phyloP scores from a whole-genome alignment of 108 stramenopile genomes.

The Pelagomonas calceolata region DNA sequence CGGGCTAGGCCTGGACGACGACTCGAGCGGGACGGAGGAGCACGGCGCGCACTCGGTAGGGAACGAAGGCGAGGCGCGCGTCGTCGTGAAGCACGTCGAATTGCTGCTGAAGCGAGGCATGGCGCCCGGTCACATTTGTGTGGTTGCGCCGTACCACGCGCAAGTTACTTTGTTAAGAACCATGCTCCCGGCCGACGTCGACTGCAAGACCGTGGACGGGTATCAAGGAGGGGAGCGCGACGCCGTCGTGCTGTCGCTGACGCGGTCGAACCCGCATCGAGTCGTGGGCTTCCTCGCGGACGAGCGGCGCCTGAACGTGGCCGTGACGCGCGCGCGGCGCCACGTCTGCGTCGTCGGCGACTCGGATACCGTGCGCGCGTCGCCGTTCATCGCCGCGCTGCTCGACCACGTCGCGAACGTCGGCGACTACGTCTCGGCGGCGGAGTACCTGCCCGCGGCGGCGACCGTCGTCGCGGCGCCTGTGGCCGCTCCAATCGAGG shows the following conservation, averaged over 20 bases:
- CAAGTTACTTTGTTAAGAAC: constrained; percentile 73
- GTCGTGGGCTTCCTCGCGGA: constrained; percentile 87
- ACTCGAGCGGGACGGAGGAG: constrained; percentile 40
- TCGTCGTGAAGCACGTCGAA: constrained; percentile 51
- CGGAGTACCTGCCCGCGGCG: not conserved
- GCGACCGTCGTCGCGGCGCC: too few relatives aligned
- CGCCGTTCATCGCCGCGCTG: constrained; percentile 37
- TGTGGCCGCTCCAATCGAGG: too few relatives aligned
- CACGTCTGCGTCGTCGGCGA: constrained; percentile 66
- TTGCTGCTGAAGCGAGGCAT: constrained; percentile 56
- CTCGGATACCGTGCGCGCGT: constrained; percentile 63
- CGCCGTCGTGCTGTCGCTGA: constrained; percentile 84
- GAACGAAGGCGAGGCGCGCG: constrained; percentile 34
- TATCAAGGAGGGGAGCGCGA: constrained; percentile 98
- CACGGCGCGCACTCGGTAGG: constrained; percentile 21
- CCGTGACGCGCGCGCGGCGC: constrained; percentile 87
- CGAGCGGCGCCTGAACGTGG: constrained; percentile 88
- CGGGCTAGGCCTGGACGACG: constrained; percentile 79
- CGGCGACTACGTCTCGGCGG: not conserved
- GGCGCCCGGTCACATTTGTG: constrained; percentile 62
- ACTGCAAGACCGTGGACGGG: constrained; percentile 90
- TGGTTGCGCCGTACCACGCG: constrained; percentile 73
- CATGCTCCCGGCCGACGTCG: constrained; percentile 54
- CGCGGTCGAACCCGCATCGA: constrained; percentile 68
- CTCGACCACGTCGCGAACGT: not conserved